Evolutionary conservation across 768 basidiomycete genomes (phyloP), one percentile per base, ranked within the genome.

Genomic region (Grammothele lineata): DNA sequence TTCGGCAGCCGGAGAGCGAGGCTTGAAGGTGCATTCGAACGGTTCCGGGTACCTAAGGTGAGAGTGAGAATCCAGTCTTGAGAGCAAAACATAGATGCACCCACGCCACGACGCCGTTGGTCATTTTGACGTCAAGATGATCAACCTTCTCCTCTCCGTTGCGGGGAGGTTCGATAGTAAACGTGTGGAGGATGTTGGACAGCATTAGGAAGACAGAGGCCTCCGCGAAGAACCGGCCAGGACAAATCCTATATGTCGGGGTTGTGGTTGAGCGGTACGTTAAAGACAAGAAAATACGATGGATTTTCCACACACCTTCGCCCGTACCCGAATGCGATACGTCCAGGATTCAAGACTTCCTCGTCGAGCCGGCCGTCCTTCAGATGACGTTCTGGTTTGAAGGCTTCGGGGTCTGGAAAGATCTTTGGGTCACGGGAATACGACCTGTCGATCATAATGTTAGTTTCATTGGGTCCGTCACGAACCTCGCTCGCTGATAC

Each of bases 401-500:
- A 54, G 15, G 35, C 33, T 17, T 54, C 45, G n/a, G 53, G 53
- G 27, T 54, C 53, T 15, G 45, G 48, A 24, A 50, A 54, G 12
- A 45, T 23, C 2, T 40, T 19, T 21, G 42, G 37, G 21, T 54
- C 40, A 11, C 37, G 40, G 4, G 41, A 44, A 40, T 51, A 47
- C 9, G 47, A 38, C 47, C 50, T 49, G 38, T 3, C 43, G 36
- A 3, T 40, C 40, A 19, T 42, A 48, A 2, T n/a, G n/a, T n/a
- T n/a, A n/a, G n/a, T n/a, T n/a, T n/a, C n/a, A n/a, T n/a, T n/a
- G n/a, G n/a, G n/a, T n/a, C n/a, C 40, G 39, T 48, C 23, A 55
- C 21, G 59, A 69, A 73, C 35, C 71, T 60, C 34, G 66, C 66
- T 14, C 71, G 71, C 21, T 59, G 40, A 59, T 71, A 73, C 19